Evolutionary conservation across 805 yeast genomes (phyloP).

Genomic region (Cyberlindnera japonica): DNA sequence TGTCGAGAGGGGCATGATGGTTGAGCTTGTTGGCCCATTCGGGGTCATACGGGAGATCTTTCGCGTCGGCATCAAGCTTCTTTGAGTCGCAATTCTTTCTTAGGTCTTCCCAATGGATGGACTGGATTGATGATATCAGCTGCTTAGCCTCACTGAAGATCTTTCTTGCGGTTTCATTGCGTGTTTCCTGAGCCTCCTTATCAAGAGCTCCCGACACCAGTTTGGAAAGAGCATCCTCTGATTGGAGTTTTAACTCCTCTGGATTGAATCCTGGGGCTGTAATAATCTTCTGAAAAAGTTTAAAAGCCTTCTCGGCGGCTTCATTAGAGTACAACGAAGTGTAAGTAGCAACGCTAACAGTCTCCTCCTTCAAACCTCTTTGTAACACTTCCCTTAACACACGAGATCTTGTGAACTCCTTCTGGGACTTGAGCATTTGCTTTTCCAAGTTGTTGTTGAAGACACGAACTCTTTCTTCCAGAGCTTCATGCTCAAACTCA

Average conservation of each 20-base stretch:
- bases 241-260: conserved; percentile 15
- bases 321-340: conserved; percentile 13
- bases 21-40: conserved; percentile 47
- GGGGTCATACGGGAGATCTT: conserved; percentile 41
- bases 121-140: conserved; percentile 22
- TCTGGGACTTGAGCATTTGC: conserved; percentile 24
- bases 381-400: conserved; percentile 17
- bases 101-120: conserved; percentile 26
- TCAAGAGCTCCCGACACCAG: conserved; percentile 11
- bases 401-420: conserved; percentile 19
- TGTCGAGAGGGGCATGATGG: conserved; percentile 40
- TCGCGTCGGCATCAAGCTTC: conserved; percentile 24
- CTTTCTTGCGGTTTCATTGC: conserved; percentile 30
- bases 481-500: conserved; percentile 19
- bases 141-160: conserved; percentile 29
- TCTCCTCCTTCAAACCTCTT: conserved; percentile 17
- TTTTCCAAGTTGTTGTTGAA: conserved; percentile 19
- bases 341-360: conserved; percentile 15
- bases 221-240: conserved; percentile 11
- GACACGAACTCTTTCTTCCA: conserved; percentile 14
- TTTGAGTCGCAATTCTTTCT: conserved; percentile 30
- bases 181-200: conserved; percentile 16
- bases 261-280: conserved; percentile 14
- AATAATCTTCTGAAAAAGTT: conserved; percentile 19
- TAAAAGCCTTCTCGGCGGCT: conserved; percentile 24